Evolutionary conservation across 306 rosid species (phyloP).

Genomic region (Medicago truncatula): MtrunA17r5.0-ANR NC_053045.1:59653001-59653500

Average conservation of each 20-base stretch:
- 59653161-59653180: neutral
- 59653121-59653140: neutral
- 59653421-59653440: slow-evolving; percentile 46
- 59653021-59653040: too few relatives aligned
- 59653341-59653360: slow-evolving; percentile 54
- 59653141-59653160: neutral
- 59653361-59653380: slow-evolving; percentile 50
- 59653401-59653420: slow-evolving; percentile 53
- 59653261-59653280: slow-evolving; percentile 4
- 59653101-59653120: neutral
- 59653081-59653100: neutral
- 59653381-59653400: slow-evolving; percentile 39
- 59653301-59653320: slow-evolving; percentile 20
- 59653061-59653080: too few relatives aligned
- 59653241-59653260: neutral
- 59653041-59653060: too few relatives aligned
- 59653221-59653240: neutral
- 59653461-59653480: slow-evolving; percentile 71
- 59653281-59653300: slow-evolving; percentile 29
- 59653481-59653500: slow-evolving; percentile 64
- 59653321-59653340: neutral
- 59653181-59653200: neutral
- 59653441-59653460: slow-evolving; percentile 29
- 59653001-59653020: too few relatives aligned
- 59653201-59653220: slow-evolving; percentile 42